Percentiles rank a stretch among this genome's conserved stretches.
Evolutionary conservation across 2,329 filamentous ascomycete genomes (phyloP).

Genomic region (Bimuria novae-zelandiae): DNA sequence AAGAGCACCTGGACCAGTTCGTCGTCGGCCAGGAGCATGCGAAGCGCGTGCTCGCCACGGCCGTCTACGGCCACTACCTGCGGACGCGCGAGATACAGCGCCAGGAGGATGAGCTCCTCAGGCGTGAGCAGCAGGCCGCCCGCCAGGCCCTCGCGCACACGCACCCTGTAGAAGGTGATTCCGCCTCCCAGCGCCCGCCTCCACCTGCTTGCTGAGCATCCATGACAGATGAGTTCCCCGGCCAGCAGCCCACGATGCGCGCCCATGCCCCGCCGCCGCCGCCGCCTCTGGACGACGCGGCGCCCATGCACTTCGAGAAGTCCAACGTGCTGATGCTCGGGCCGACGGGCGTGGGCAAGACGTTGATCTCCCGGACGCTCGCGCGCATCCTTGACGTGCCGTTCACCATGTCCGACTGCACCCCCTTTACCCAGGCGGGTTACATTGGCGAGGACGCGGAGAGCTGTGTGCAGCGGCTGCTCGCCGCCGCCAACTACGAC

Average conservation of each 20-base stretch:
- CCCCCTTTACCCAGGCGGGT: conserved; percentile 91
- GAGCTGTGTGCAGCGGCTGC: conserved; percentile 84
- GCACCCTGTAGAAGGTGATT: conserved; percentile 77
- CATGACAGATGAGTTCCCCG: conserved; percentile 63
- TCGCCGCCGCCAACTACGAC: conserved; percentile 90
- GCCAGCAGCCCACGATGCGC: conserved; percentile 60
- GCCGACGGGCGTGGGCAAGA: conserved; percentile 94
- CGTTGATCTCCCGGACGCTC: conserved; percentile 89
- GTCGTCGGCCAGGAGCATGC: conserved; percentile 95
- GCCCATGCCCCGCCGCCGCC: conserved; percentile 36
- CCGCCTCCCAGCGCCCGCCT: conserved; percentile 16
- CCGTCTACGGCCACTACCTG: conserved; percentile 97
- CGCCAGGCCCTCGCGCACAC: conserved; percentile 69
- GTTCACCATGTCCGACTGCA: conserved; percentile 94
- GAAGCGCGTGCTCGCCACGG: conserved; percentile 90
- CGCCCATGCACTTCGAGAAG: conserved; percentile 82
- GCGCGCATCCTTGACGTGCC: conserved; percentile 93
- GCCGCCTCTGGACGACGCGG: conserved; percentile 57
- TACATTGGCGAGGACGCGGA: conserved; percentile 99
- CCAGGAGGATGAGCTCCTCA: conserved; percentile 78
- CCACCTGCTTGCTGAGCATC: conserved; percentile 13
- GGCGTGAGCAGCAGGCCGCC: conserved; percentile 71
- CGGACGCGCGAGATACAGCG: conserved; percentile 76
- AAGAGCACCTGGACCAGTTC: conserved; percentile 91
- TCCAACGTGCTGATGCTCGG: conserved; percentile 91